Conservation (phyloP, 768 basidiomycete species). For the Lentinula raphanica region DNA sequence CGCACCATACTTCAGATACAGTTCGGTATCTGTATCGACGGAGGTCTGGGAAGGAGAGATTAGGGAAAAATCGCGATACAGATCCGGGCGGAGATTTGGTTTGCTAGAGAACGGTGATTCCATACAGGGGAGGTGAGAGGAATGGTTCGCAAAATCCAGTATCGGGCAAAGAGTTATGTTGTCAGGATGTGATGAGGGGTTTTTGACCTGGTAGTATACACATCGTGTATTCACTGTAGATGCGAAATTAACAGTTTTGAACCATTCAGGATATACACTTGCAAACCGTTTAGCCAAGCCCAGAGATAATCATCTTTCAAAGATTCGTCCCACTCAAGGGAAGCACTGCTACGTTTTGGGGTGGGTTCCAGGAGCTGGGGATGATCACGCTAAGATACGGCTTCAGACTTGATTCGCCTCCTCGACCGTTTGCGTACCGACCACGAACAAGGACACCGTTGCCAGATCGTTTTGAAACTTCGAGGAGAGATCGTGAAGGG, state of each 20-base stretch:
- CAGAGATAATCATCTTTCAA: slow-evolving; percentile 54
- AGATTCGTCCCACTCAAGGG: slow-evolving; percentile 1
- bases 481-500: slow-evolving; percentile 36
- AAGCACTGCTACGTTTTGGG: neutral
- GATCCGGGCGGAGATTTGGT: slow-evolving; percentile 27
- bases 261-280: neutral
- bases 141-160: slow-evolving; percentile 89
- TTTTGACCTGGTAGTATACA: slow-evolving; percentile 62
- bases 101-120: slow-evolving; percentile 16
- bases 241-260: neutral
- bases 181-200: slow-evolving; percentile 48
- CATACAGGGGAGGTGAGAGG: slow-evolving; percentile 15
- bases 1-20: slow-evolving; percentile 73
- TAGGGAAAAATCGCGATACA: slow-evolving; percentile 45
- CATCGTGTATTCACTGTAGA: slow-evolving; percentile 85
- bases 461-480: slow-evolving; percentile 61
- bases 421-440: slow-evolving; percentile 26
- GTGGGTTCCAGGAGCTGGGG: neutral
- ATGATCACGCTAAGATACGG: neutral
- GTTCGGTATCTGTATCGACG: slow-evolving; percentile 52
- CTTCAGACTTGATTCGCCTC: neutral
- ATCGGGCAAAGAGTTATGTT: slow-evolving; percentile 87
- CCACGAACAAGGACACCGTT: slow-evolving; percentile 45
- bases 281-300: slow-evolving; percentile 88
- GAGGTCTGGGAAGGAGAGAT: slow-evolving; percentile 38